Percentiles rank a stretch among this genome's conserved stretches.
Conservation (phyloP, 2,329 filamentous ascomycete species). For the Ceratocystis alfenasii region DNA sequence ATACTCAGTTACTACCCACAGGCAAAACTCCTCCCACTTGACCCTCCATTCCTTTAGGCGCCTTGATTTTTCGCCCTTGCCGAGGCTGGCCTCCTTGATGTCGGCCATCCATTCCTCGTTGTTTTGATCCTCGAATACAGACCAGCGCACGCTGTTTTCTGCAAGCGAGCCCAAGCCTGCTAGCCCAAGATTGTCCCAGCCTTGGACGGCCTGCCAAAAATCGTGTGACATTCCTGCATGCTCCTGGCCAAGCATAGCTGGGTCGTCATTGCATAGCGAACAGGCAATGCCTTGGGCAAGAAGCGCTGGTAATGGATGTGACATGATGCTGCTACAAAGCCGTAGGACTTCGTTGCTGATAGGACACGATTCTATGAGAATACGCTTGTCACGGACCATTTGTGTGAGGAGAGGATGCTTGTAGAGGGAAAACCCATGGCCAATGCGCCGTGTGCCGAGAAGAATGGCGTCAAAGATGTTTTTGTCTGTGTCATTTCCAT, state of each 20-base stretch:
- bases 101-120: constrained; percentile 58
- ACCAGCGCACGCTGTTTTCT: constrained; percentile 87
- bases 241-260: constrained; percentile 75
- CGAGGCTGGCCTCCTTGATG: constrained; percentile 61
- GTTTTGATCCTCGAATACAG: constrained; percentile 70
- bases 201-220: constrained; percentile 87
- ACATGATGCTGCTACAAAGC: constrained; percentile 61
- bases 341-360: constrained; percentile 82
- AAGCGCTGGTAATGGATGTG: constrained; percentile 71
- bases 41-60: constrained; percentile 65
- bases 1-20: constrained; percentile 77
- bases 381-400: constrained; percentile 77
- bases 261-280: constrained; percentile 81
- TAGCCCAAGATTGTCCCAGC: constrained; percentile 81
- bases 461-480: constrained; percentile 86
- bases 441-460: constrained; percentile 76
- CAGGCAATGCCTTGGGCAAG: constrained; percentile 75
- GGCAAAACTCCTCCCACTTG: constrained; percentile 80
- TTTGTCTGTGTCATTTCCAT: constrained; percentile 57
- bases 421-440: constrained; percentile 77
- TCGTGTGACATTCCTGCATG: constrained; percentile 76
- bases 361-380: constrained; percentile 80
- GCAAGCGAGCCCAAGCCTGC: constrained; percentile 76
- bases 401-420: constrained; percentile 85
- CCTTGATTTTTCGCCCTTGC: constrained; percentile 56